These are phyloP conservation scores for Cryphonectria carpinicola DNA, from an alignment of 2,329 filamentous ascomycete genomes.

Conservation along the genomic window DNA sequence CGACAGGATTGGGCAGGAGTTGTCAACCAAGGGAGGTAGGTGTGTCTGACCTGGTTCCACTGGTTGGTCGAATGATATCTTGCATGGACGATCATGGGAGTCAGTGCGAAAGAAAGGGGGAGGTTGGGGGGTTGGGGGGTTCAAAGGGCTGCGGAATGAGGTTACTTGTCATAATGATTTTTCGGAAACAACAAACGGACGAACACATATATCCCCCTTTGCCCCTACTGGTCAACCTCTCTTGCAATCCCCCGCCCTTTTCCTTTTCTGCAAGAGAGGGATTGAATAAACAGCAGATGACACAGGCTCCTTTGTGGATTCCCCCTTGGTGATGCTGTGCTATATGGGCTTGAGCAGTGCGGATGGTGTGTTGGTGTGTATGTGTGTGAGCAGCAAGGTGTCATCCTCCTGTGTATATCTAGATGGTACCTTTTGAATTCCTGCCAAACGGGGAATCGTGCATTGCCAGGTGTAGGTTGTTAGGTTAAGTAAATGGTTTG, in stretches of 20 bases:
- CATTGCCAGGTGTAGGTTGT: not conserved
- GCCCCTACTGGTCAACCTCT: constrained; percentile 18
- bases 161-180: constrained; percentile 28
- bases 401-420: not conserved
- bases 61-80: not conserved
- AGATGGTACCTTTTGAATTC: not conserved
- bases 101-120: not conserved
- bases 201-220: constrained; percentile 29
- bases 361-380: too few species aligned
- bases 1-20: not conserved
- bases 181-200: constrained; percentile 28
- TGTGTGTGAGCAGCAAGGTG: not conserved
- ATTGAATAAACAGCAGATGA: constrained; percentile 9
- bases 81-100: constrained; percentile 13
- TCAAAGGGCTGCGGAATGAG: not conserved
- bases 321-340: not conserved
- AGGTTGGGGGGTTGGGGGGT: too few species aligned
- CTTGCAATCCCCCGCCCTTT: not conserved
- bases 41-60: not conserved
- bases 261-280: not conserved
- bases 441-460: not conserved
- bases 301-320: not conserved
- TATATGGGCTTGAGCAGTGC: not conserved
- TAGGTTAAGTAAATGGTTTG: not conserved
- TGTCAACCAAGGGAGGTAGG: not conserved